Evolutionary conservation across 1,139 yeast genomes (phyloP).

Genomic region (Candida labiduridarum): DNA sequence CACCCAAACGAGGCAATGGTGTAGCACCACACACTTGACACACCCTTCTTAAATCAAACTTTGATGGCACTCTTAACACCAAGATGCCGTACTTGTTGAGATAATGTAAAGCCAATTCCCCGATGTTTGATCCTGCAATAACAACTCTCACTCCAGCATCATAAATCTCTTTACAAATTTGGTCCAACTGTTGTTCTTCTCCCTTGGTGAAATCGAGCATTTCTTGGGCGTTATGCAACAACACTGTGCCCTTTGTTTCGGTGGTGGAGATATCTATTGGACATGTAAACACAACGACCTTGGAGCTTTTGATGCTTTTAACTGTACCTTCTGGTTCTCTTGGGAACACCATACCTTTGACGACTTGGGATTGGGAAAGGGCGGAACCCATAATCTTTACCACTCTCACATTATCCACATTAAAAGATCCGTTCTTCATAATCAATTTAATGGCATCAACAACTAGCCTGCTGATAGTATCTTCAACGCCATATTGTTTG

Average conservation of each 20-base stretch:
- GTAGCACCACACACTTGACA: slow-evolving; percentile 98
- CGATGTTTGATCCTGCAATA: slow-evolving; percentile 90
- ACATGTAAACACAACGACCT: slow-evolving; percentile 91
- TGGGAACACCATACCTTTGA: slow-evolving; percentile 98
- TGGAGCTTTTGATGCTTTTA: slow-evolving; percentile 67
- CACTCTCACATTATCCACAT: slow-evolving; percentile 90
- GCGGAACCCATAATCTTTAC: slow-evolving; percentile 96
- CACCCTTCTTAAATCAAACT: slow-evolving; percentile 89
- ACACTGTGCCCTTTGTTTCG: slow-evolving; percentile 96
- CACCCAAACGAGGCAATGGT: slow-evolving; percentile 92
- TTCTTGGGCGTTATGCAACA: slow-evolving; percentile 93
- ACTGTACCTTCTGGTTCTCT: slow-evolving; percentile 93
- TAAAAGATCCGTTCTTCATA: slow-evolving; percentile 66
- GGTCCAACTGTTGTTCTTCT: slow-evolving; percentile 92
- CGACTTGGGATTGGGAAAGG: slow-evolving; percentile 70
- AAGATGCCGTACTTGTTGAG: slow-evolving; percentile 83
- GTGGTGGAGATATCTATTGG: slow-evolving; percentile 94
- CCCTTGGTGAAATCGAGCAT: slow-evolving; percentile 96
- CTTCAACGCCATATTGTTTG: slow-evolving; percentile 90
- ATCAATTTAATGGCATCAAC: slow-evolving; percentile 83
- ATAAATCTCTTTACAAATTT: slow-evolving; percentile 77
- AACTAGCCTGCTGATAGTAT: slow-evolving; percentile 73
- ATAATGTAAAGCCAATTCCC: slow-evolving; percentile 92
- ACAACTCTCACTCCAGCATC: slow-evolving; percentile 88
- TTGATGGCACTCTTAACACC: slow-evolving; percentile 87